These are phyloP conservation scores for Hyphodiscus hymeniophilus DNA, from an alignment of 495 filamentous ascomycete genomes.

Conservation along the genomic window DNA sequence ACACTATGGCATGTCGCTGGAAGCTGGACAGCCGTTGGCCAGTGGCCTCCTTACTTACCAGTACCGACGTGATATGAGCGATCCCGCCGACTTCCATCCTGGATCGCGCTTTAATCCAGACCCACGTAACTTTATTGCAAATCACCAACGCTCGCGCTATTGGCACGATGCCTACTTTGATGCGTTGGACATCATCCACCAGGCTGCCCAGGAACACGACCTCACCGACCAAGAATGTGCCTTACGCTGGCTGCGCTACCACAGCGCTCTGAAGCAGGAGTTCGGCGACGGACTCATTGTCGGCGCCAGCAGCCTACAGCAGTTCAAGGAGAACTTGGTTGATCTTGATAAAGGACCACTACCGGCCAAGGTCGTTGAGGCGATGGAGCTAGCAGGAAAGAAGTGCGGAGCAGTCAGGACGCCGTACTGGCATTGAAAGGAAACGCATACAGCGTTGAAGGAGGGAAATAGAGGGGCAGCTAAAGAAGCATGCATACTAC, in stretches of 20 bases:
- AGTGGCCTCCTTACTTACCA: conserved; percentile 42
- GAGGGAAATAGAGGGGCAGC: too few species aligned
- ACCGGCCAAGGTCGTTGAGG: conserved; percentile 39
- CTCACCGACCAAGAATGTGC: conserved; percentile 35
- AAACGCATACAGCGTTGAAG: too few species aligned
- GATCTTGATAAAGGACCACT: conserved; percentile 48
- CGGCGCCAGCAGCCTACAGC: conserved; percentile 39
- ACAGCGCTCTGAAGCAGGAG: conserved; percentile 29
- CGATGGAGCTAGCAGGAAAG: background rate
- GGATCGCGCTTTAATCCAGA: conserved; percentile 57
- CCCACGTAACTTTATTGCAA: conserved; percentile 22
- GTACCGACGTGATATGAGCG: conserved; percentile 25
- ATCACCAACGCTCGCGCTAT: conserved; percentile 31
- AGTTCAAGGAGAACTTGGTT: conserved; percentile 42
- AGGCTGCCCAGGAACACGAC: conserved; percentile 30
- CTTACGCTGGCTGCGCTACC: conserved; percentile 37
- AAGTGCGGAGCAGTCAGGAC: background rate
- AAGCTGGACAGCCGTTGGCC: conserved; percentile 43
- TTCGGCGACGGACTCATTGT: conserved; percentile 44
- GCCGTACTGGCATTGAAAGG: conserved; percentile 1
- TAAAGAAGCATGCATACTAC: too few species aligned
- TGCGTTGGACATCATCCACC: conserved; percentile 30
- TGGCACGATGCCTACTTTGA: conserved; percentile 37
- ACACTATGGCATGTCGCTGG: conserved; percentile 42
- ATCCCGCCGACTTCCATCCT: conserved; percentile 39